Base-by-base conservation (phyloP, 106 monocot species). In the Xerophyta viscosa region DNA sequence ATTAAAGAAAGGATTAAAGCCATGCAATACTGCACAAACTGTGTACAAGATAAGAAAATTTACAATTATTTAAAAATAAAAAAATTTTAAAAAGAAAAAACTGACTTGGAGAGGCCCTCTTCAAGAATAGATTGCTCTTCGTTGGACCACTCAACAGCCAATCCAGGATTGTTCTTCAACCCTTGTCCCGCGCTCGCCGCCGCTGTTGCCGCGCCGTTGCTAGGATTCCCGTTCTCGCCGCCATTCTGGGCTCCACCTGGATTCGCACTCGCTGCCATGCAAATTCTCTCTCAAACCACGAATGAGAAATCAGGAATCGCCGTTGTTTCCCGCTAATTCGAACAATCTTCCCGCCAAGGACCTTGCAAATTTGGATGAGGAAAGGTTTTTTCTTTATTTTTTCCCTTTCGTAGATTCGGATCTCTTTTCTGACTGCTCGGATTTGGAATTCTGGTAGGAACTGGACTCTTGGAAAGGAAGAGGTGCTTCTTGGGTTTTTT, bases 181-280 rank as follows among this genome's bases (percentile, higher is more conserved):
- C 66, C 77, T 50, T 66, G 57, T 17, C 24, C 61, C 15, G 71
- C 31, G 30, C 46, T 25, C 66, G 13, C 62, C 62, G 37, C 48
- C 14, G 24, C 70, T 36, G 49, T 7, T 8, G 15, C 58, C 58
- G 0, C n/a, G n/a, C n/a, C n/a, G n/a, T n/a, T n/a, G n/a, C n/a
- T n/a, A n/a, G n/a, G n/a, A n/a, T n/a, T n/a, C n/a, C n/a, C n/a
- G n/a, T n/a, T n/a, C n/a, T n/a, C n/a, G n/a, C n/a, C n/a, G n/a
- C 52, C 71, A 20, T 69, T 69, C 52, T 54, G 64, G 19, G 51
- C 52, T 29, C 59, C 68, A 6, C 57, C 29, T n/a, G 48, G 69
- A 39, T 67, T 72, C 71, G 71, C 71, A 52, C 60, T 71, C n/a
- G 77, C 66, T 1, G 52, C 67, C 77, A 77, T 77, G 57, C 20